These are phyloP conservation scores for Ogataea siamensis DNA, from an alignment of 805 yeast genomes.

Conservation along the genomic window DNA sequence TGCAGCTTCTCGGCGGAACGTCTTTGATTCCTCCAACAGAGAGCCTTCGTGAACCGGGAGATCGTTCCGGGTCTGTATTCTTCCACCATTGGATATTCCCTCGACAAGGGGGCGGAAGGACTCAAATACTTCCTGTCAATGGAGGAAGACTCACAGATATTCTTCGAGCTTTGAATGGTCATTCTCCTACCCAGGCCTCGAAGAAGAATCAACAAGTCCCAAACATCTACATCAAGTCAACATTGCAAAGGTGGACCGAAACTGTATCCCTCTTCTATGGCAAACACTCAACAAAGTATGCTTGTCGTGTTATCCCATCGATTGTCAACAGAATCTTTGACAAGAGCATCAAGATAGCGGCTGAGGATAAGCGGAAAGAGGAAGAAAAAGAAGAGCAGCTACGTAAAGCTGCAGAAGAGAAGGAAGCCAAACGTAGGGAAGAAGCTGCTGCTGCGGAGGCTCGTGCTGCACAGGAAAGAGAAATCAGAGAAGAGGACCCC, in stretches of 20 bases:
- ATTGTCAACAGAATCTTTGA: slow-evolving; percentile 48
- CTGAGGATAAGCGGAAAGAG: slow-evolving; percentile 30
- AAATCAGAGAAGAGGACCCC: slow-evolving; percentile 6
- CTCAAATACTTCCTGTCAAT: slow-evolving; percentile 15
- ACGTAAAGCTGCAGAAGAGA: slow-evolving; percentile 31
- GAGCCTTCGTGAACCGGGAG: slow-evolving; percentile 6
- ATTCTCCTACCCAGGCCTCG: slow-evolving; percentile 6
- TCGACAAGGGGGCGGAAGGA: slow-evolving; percentile 15
- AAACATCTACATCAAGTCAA: slow-evolving; percentile 31
- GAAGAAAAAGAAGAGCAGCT: slow-evolving; percentile 29
- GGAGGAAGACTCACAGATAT: slow-evolving; percentile 22
- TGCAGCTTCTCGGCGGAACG: slow-evolving; percentile 10
- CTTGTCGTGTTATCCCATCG: slow-evolving; percentile 37
- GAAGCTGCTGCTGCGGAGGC: slow-evolving; percentile 36
- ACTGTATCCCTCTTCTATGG: slow-evolving; percentile 50
- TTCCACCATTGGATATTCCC: slow-evolving; percentile 16
- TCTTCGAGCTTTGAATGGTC: slow-evolving; percentile 22
- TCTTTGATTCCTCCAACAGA: slow-evolving; percentile 15
- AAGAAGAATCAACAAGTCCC: slow-evolving; percentile 22
- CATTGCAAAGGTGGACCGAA: slow-evolving; percentile 70
- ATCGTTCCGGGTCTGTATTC: slow-evolving; percentile 13
- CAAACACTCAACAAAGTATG: slow-evolving; percentile 35
- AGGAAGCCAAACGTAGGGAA: slow-evolving; percentile 29
- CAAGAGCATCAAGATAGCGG: slow-evolving; percentile 42
- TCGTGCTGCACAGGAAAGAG: slow-evolving; percentile 8